These are phyloP conservation scores for Didymella sp. DNA, from an alignment of 2,329 filamentous ascomycete species.

Conservation along the genomic window DNA sequence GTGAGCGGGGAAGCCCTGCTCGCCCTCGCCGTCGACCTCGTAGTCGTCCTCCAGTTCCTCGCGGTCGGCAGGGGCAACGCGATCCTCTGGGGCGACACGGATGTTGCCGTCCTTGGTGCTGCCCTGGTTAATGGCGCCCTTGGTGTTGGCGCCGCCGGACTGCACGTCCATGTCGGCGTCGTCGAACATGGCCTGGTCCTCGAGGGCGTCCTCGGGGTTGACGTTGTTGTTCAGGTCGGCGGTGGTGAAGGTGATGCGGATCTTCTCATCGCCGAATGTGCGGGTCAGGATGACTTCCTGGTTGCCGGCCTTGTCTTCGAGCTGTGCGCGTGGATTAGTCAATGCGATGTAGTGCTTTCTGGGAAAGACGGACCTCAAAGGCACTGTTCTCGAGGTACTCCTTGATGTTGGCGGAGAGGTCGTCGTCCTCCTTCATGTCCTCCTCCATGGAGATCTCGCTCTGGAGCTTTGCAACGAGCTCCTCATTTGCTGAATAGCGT, in stretches of 20 bases:
- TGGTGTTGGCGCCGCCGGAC: slow-evolving; percentile 63
- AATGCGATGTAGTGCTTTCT: neutral
- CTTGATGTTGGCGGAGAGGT: slow-evolving; percentile 77
- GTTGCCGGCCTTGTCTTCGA: slow-evolving; percentile 79
- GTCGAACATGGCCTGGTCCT: slow-evolving; percentile 58
- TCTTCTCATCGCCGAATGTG: slow-evolving; percentile 87
- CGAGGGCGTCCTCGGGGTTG: slow-evolving; percentile 55
- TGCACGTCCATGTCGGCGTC: slow-evolving; percentile 55
- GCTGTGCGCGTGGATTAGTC: slow-evolving; percentile 41
- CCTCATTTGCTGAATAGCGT: slow-evolving; percentile 64
- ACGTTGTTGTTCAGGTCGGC: slow-evolving; percentile 71
- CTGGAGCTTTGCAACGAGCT: slow-evolving; percentile 85
- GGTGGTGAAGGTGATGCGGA: slow-evolving; percentile 84
- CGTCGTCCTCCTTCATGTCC: slow-evolving; percentile 75
- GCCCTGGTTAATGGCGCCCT: slow-evolving; percentile 63
- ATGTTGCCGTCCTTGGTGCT: slow-evolving; percentile 59
- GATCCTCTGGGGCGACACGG: slow-evolving; percentile 63
- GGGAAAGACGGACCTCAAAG: slow-evolving; percentile 67
- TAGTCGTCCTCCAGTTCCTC: slow-evolving; percentile 64
- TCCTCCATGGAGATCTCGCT: slow-evolving; percentile 68
- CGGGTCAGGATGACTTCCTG: slow-evolving; percentile 88
- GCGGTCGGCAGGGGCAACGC: slow-evolving; percentile 63
- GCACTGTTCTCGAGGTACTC: slow-evolving; percentile 86
- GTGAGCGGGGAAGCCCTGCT: slow-evolving; percentile 74
- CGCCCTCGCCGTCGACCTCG: slow-evolving; percentile 58